phyloP scores from a whole-genome alignment of 140 eudicot genomes.

The Erigeron philadelphicus region DNA sequence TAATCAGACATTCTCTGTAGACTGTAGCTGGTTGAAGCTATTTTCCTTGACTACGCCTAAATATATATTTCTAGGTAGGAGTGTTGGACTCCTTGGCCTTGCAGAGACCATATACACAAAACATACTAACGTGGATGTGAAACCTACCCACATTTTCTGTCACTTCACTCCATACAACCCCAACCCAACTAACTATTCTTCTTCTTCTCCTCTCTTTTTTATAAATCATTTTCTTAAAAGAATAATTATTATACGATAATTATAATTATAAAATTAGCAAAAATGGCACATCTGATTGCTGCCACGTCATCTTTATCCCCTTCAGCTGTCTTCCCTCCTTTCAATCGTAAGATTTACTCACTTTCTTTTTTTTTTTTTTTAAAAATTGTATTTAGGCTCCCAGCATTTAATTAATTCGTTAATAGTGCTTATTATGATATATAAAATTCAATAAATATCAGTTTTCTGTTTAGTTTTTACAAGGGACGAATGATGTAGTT shows the following conservation, averaged over 20 bases:
- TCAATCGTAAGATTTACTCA: conserved; percentile 32
- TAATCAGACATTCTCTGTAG: no score
- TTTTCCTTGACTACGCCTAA: background rate
- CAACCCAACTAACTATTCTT: no score
- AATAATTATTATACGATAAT: background rate
- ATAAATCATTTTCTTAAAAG: background rate
- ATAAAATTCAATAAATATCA: no score
- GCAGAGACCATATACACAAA: no score
- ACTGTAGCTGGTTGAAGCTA: no score
- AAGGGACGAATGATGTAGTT: no score
- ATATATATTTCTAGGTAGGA: background rate
- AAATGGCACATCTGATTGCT: conserved; percentile 33
- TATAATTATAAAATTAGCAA: background rate
- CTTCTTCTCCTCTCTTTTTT: background rate
- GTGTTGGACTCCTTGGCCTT: background rate
- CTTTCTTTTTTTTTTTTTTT: no score
- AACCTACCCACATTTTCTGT: no score
- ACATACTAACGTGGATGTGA: background rate
- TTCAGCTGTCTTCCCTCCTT: conserved; percentile 29
- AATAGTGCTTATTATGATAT: no score
- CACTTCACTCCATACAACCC: no score
- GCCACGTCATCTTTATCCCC: conserved; percentile 32
- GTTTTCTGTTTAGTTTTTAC: no score
- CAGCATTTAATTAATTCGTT: no score
- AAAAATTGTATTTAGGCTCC: background rate